A percentile compares a stretch with the other conserved stretches of the same genome.
Evolutionary conservation across 2,329 filamentous ascomycete genomes (phyloP).

Genomic region (Chaetothyriales sp.): DNA sequence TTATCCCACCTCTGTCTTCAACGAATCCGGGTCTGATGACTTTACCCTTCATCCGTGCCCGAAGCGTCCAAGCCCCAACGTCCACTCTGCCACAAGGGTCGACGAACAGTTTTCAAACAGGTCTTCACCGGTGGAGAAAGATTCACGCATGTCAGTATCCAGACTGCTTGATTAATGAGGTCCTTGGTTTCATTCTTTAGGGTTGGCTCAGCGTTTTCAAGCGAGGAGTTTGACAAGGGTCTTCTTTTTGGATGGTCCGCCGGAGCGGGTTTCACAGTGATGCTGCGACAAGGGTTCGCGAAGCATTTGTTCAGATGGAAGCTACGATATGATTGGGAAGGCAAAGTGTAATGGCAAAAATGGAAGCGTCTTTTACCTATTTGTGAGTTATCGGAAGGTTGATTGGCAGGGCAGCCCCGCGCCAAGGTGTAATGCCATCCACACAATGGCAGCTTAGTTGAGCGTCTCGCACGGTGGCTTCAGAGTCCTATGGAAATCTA

Average conservation of each 20-base stretch:
- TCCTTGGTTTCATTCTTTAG: background rate
- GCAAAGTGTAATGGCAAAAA: background rate
- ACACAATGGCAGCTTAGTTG: background rate
- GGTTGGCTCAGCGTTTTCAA: background rate
- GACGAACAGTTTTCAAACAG: background rate
- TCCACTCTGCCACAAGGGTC: background rate
- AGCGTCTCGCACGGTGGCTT: background rate
- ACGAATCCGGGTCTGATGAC: background rate
- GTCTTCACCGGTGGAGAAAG: conserved; percentile 1
- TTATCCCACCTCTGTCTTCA: background rate
- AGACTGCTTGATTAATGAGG: conserved; percentile 8
- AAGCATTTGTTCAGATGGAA: background rate
- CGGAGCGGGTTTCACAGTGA: no score
- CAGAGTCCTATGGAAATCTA: background rate
- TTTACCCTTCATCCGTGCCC: background rate
- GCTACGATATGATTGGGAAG: background rate
- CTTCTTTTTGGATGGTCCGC: background rate
- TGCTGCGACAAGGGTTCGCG: no score
- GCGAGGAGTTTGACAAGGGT: background rate
- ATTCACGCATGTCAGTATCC: conserved; percentile 11
- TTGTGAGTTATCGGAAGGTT: background rate
- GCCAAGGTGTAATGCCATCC: background rate
- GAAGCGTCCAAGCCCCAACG: background rate
- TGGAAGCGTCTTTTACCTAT: background rate
- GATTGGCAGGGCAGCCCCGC: background rate